These are phyloP conservation scores for Flaveria floridana DNA, from an alignment of 140 eudicot species.

Conservation along the genomic window DNA sequence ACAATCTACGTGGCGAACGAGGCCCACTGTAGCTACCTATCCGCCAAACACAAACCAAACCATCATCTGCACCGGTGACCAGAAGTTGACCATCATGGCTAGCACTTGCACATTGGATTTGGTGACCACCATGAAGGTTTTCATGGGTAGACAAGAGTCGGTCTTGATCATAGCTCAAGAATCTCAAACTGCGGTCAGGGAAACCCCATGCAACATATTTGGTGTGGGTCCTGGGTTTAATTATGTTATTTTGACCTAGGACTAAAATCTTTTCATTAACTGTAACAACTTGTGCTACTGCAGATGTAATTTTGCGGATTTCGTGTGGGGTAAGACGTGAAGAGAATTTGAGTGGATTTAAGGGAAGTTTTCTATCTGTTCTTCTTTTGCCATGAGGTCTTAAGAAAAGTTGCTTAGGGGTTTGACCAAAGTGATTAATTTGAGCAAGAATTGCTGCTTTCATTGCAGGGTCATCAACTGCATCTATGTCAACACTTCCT, in stretches of 20 bases:
- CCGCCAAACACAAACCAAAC: conserved; percentile 83
- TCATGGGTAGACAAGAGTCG: conserved; percentile 87
- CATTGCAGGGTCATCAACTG: conserved; percentile 89
- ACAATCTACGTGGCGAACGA: conserved; percentile 46
- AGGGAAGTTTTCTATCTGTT: conserved; percentile 52
- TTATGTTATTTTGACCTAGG: conserved; percentile 60
- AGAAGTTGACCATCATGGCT: conserved; percentile 79
- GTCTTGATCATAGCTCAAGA: conserved; percentile 76
- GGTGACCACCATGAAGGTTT: conserved; percentile 83
- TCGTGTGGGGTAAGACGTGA: conserved; percentile 65
- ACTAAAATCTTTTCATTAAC: conserved; percentile 61
- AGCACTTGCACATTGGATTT: conserved; percentile 74
- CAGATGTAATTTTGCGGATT: conserved; percentile 57
- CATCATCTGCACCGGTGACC: conserved; percentile 88
- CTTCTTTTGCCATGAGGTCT: conserved; percentile 79
- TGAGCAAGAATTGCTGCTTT: conserved; percentile 99
- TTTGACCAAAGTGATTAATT: conserved; percentile 95
- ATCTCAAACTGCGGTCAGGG: conserved; percentile 81
- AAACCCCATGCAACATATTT: conserved; percentile 93
- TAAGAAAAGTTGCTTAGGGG: conserved; percentile 80
- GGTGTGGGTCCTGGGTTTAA: conserved; percentile 73
- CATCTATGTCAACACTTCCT: conserved; percentile 94
- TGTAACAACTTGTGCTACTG: conserved; percentile 68
- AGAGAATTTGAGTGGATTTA: conserved; percentile 66
- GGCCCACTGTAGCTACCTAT: conserved; percentile 61